Conservation (phyloP, 768 basidiomycete species). For the Auriscalpium microsporum region DNA sequence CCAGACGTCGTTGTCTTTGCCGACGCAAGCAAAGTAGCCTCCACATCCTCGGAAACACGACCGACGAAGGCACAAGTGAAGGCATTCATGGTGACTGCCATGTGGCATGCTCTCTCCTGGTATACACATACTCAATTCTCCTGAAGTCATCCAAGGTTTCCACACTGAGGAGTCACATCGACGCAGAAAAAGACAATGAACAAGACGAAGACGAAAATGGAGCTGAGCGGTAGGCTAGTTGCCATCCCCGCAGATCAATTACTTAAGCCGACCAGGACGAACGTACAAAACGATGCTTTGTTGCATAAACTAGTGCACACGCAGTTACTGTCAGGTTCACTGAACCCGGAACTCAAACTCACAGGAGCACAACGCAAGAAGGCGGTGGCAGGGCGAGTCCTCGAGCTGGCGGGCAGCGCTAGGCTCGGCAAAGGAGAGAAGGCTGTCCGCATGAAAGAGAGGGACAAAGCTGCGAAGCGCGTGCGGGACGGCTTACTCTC, state of each 20-base stretch:
- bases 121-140: not conserved
- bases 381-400: constrained; percentile 67
- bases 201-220: constrained; percentile 19
- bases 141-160: constrained; percentile 73
- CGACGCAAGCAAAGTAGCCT: constrained; percentile 21
- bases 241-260: not conserved
- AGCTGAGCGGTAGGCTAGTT: constrained; percentile 16
- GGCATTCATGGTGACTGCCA: constrained; percentile 62
- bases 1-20: constrained; percentile 53
- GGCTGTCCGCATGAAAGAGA: constrained; percentile 49
- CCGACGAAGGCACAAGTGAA: constrained; percentile 40
- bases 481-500: constrained; percentile 61
- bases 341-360: constrained; percentile 51
- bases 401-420: constrained; percentile 60
- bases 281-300: constrained; percentile 67
- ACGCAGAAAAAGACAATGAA: constrained; percentile 7
- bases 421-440: constrained; percentile 73
- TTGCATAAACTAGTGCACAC: constrained; percentile 78
- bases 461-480: constrained; percentile 60
- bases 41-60: constrained; percentile 13
- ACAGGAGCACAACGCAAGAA: constrained; percentile 62
- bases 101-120: not conserved
- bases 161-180: constrained; percentile 38
- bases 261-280: constrained; percentile 40
- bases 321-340: constrained; percentile 64